Base-by-base conservation (phyloP, 2,329 filamentous ascomycete species). In the Trichoderma harzianum region DNA sequence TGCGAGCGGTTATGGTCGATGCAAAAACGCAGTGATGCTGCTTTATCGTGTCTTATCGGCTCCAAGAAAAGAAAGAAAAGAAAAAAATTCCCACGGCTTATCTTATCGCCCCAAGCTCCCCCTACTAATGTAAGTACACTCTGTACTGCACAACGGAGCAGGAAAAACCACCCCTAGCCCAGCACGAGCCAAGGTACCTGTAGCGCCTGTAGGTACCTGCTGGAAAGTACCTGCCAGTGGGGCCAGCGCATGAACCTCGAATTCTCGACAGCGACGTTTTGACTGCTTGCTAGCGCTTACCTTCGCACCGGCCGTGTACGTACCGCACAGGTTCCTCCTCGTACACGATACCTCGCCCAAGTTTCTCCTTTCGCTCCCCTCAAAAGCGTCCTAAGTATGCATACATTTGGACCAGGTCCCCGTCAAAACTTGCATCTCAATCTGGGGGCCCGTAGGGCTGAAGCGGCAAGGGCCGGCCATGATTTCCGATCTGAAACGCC, bases 31-130 rank as follows among this genome's bases (percentile, higher is more conserved):
- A 39, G 39, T 32, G 26, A 32, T 26, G 39, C 51, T 34, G n/a
- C 60, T 70, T 70, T 70, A 70, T 70, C 58, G 55, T 7, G 47
- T 21, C 69, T 71, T 71, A 71, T 71, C 69, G 62, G 62, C 36
- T 55, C 36, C 30, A 21, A 32, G 57, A 30, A 53, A 34, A 30
- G 12, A 30, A n/a, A 28, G 34, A 63, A n/a, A 39, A 53, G 14
- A 64, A 70, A 60, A 70, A 70, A 63, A 64, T 64, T 64, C 68
- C 68, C 30, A 53, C 51, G 34, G 14, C 68, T 64, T 70, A 70
- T 70, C 68, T 63, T 58, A 71, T 71, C 66, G 36, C 51, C 36
- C 18, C 11, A 24, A 69, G 65, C 65, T 60, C 65, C 51, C 34
- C 21, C n/a, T n/a, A n/a, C 28, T 21, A 36, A 43, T 26, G 34